Conservation (phyloP, 257 asterid species). For the Voacanga thouarsii region DNA sequence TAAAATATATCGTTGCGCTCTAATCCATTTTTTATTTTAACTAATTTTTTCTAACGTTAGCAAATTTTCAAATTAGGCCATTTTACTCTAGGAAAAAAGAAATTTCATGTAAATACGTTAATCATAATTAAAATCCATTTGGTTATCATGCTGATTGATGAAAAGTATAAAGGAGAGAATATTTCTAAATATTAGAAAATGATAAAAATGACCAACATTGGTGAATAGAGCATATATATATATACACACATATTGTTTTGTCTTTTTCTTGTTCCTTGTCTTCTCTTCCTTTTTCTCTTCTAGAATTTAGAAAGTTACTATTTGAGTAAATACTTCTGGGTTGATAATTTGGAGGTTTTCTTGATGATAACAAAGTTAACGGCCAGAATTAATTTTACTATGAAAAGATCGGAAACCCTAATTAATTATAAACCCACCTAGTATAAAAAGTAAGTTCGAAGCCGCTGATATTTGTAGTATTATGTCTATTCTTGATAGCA, state of each 20-base stretch:
- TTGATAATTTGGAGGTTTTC: no score
- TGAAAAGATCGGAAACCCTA: neutral
- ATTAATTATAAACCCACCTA: no score
- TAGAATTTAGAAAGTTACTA: neutral
- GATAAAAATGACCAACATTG: neutral
- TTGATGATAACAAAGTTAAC: neutral
- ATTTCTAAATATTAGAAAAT: neutral
- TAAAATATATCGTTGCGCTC: neutral
- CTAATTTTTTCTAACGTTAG: neutral
- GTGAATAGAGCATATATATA: no score
- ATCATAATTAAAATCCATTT: neutral
- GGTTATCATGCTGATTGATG: neutral
- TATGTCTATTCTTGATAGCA: neutral
- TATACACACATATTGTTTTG: no score
- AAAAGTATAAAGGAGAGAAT: neutral
- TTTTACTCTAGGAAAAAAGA: slow-evolving; percentile 3
- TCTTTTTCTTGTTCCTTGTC: neutral
- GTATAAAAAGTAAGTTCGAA: no score
- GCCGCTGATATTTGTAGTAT: neutral
- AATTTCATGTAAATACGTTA: neutral
- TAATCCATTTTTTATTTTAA: neutral
- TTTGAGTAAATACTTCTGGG: no score
- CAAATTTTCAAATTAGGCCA: neutral
- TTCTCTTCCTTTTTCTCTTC: neutral
- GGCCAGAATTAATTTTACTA: neutral